Base-by-base conservation (phyloP, 2,329 filamentous ascomycete genomes). In the Scolecobasidium constrictum region DNA sequence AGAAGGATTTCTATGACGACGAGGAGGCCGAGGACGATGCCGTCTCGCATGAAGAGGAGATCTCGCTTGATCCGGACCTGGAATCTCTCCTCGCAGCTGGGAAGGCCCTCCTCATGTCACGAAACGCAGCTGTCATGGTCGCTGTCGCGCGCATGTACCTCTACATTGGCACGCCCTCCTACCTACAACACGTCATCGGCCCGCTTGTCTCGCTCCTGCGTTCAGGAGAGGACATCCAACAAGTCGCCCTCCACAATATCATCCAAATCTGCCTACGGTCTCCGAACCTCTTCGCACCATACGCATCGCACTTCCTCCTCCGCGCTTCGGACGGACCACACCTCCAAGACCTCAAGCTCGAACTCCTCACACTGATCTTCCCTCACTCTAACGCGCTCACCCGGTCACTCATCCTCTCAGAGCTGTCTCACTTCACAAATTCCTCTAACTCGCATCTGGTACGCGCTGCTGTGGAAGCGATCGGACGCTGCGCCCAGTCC, bases 191-290 rank as follows among this genome's bases (percentile, higher is more conserved):
- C 17, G 80, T 86, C 5, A 77, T 94, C 44, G 88, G 90, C 0
- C 90, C 92, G 1, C 66, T 98, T 19, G 73, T 95, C 16, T 86
- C 90, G 13, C 74, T 98, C 22, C 69, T 98, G 45, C 78, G 92
- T 44, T 81, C 85, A 11, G 79, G 87, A 0, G 78, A 84, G 46
- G 90, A 96, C 56, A 86, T 94, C 40, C 83, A 94, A 56, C 81
- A 93, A 55, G 75, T 94, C 31, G 88, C 86, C 1, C 73, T 98
- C 15, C 90, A 90, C 68, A 95, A 96, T 57, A 88, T 96, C 46
- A 87, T 95, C 9, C 83, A 86, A n/a, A 84, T 98, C 35, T 92
- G 86, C 54, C 70, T 96, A 9, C 68, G 72, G 20, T 71, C 77
- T 13, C 86, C 92, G 0, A 68, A 75, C 31, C 75, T 81, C n/a